These are phyloP conservation scores for Dioszegia crocea DNA, from an alignment of 768 basidiomycete species.

Conservation along the genomic window DNA sequence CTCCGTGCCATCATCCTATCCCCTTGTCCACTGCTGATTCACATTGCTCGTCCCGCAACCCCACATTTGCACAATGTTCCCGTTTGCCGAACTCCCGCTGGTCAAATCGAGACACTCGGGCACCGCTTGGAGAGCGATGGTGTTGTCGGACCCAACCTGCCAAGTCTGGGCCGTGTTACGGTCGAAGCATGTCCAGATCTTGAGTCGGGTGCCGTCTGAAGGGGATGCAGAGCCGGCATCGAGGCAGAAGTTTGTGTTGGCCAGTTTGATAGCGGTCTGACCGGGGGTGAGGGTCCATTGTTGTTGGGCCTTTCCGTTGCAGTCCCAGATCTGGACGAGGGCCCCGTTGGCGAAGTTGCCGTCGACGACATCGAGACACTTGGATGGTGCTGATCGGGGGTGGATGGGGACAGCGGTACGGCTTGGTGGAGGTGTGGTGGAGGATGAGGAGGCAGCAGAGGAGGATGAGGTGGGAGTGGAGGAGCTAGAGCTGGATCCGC, in stretches of 20 bases:
- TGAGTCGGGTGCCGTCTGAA: slow-evolving; percentile 25
- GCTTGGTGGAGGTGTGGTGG: slow-evolving; percentile 8
- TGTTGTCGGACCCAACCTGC: slow-evolving; percentile 29
- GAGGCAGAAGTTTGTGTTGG: slow-evolving; percentile 34
- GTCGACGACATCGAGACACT: slow-evolving; percentile 29
- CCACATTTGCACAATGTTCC: slow-evolving; percentile 9
- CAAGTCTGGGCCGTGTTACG: slow-evolving; percentile 30
- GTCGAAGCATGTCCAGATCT: slow-evolving; percentile 38
- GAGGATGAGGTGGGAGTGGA: slow-evolving; percentile 9
- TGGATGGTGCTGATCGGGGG: slow-evolving; percentile 23
- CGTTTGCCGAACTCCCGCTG: slow-evolving; percentile 2
- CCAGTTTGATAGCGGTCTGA: slow-evolving; percentile 21
- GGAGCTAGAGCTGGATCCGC: slow-evolving; percentile 1
- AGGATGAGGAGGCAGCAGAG: slow-evolving; percentile 4
- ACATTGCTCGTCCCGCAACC: neutral
- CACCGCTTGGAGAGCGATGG: slow-evolving; percentile 18
- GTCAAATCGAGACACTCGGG: slow-evolving; percentile 32
- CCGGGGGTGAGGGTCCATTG: slow-evolving; percentile 24
- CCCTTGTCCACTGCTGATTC: slow-evolving; percentile 12
- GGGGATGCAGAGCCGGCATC: slow-evolving; percentile 29
- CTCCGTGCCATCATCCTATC: neutral
- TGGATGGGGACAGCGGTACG: slow-evolving; percentile 28
- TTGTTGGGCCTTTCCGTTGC: slow-evolving; percentile 23
- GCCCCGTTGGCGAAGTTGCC: slow-evolving; percentile 2
- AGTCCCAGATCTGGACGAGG: slow-evolving; percentile 27